Base-by-base conservation (phyloP, 2,329 filamentous ascomycete species). In the Ceratocystis cubensis region DNA sequence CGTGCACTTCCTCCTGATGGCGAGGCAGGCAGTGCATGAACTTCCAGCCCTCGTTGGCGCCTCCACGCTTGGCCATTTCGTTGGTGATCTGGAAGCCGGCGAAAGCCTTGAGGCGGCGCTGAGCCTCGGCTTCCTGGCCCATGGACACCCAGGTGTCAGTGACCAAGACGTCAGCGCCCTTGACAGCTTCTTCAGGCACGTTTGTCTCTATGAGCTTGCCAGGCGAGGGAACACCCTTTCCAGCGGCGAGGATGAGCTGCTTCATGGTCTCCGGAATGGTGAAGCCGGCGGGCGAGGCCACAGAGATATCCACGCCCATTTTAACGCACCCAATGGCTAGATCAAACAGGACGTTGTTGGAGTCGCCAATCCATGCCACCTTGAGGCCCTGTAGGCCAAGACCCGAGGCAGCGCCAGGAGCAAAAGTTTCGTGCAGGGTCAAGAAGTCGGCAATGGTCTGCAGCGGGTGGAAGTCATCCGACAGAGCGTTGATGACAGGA, bases 91-190 rank as follows among this genome's bases (percentile, higher is more conserved):
- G 93, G 77, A 92, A 99, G 15, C 93, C 92, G 37, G 83, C 82
- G 75, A 99, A 99, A 1, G 86, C 91, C 73, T 87, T 84, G 68
- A 96, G 75, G 63, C 90, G 82, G 79, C 88, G 88, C 71, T 86
- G 81, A 48, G 85, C 81, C 76, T 99, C 94, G 66, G 84, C 84
- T 76, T 99, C 94, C 76, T 97, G 93, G 61, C 94, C 94, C 94
- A 99, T 99, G 1, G 91, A 96, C 41, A 99, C 84, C 94, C 94
- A 99, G 0, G 94, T 99, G 73, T 99, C 94, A 0, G 94, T 99
- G 25, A 97, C 91, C 67, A 99, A 80, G 65, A 97, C 83, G 74
- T 99, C 88, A 2, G 94, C 93, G 70, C 87, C 79, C 78, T 89
- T 89, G 73, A 96, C 85, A 4, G 83, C 94, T 72, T 96, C 89